Evolutionary conservation across 1,284 basidiomycete species (phyloP).

Genomic region (Tetrapyrgos nigripes): DNA sequence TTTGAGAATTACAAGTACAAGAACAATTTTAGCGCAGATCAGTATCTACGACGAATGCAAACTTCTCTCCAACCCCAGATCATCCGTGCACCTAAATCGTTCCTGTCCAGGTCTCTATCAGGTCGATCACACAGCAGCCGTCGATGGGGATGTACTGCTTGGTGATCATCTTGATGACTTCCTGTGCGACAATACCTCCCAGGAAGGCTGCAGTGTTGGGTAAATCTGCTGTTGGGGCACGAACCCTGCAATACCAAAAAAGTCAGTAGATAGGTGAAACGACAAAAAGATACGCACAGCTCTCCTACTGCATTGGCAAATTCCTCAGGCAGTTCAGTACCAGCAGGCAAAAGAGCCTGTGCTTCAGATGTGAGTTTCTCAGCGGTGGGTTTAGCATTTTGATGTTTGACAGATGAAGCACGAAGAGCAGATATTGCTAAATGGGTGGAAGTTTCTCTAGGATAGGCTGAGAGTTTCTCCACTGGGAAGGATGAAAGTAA

Average conservation of each 20-base stretch:
- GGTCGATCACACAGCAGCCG: constrained; percentile 87
- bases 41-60: no score
- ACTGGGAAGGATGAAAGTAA: constrained; percentile 31
- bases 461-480: constrained; percentile 41
- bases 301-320: constrained; percentile 77
- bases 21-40: no score
- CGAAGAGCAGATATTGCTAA: constrained; percentile 70
- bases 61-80: not conserved
- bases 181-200: constrained; percentile 96
- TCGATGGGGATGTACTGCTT: constrained; percentile 94
- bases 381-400: constrained; percentile 36
- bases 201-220: constrained; percentile 94
- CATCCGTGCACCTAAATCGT: constrained; percentile 38
- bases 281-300: constrained; percentile 60
- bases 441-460: constrained; percentile 67
- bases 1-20: no score
- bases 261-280: not conserved
- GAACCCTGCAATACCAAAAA: constrained; percentile 51
- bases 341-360: constrained; percentile 44
- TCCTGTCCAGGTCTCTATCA: constrained; percentile 83
- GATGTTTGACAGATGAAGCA: constrained; percentile 34
- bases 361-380: constrained; percentile 49
- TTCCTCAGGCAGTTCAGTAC: constrained; percentile 59
- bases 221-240: constrained; percentile 86
- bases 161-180: constrained; percentile 97